These are phyloP conservation scores for Geotrichum klebahnii DNA, from an alignment of 1,139 yeast genomes.

Conservation along the genomic window DNA sequence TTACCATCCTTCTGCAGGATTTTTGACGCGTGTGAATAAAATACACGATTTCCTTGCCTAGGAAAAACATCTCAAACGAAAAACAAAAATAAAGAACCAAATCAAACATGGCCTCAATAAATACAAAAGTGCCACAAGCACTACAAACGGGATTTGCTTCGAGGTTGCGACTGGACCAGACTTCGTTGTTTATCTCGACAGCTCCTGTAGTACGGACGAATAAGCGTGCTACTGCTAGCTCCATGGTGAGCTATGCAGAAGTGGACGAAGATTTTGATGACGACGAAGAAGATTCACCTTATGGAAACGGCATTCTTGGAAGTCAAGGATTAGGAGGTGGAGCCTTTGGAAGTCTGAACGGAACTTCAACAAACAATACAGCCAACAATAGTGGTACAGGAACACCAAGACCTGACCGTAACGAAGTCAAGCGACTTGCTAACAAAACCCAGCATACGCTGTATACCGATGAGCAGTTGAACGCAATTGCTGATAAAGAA, in stretches of 20 bases:
- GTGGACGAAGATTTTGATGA: slow-evolving; percentile 70
- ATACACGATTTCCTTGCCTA: too few species aligned
- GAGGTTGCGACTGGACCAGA: slow-evolving; percentile 60
- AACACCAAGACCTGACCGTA: slow-evolving; percentile 20
- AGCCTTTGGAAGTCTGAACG: slow-evolving; percentile 4
- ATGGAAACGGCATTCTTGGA: slow-evolving; percentile 21
- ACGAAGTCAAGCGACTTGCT: slow-evolving; percentile 34
- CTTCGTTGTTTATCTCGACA: slow-evolving; percentile 61
- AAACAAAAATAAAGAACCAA: not conserved
- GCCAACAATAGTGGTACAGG: slow-evolving; percentile 6
- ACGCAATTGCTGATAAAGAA: slow-evolving; percentile 38
- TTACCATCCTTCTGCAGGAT: too few species aligned
- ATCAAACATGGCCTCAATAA: not conserved
- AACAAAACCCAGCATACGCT: slow-evolving; percentile 34
- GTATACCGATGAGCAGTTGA: slow-evolving; percentile 38
- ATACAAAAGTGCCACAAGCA: slow-evolving; percentile 56
- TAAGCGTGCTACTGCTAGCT: slow-evolving; percentile 57
- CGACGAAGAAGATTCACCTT: slow-evolving; percentile 52
- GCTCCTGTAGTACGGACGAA: slow-evolving; percentile 75
- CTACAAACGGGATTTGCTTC: slow-evolving; percentile 65
- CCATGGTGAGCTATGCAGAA: slow-evolving; percentile 80
- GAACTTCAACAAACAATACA: slow-evolving; percentile 10
- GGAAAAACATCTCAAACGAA: too few species aligned
- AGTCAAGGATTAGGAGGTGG: slow-evolving; percentile 19
- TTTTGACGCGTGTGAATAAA: too few species aligned